These are phyloP conservation scores for Phytopythium vexans DNA, from an alignment of 352 stramenopile genomes.

Conservation along the genomic window DNA sequence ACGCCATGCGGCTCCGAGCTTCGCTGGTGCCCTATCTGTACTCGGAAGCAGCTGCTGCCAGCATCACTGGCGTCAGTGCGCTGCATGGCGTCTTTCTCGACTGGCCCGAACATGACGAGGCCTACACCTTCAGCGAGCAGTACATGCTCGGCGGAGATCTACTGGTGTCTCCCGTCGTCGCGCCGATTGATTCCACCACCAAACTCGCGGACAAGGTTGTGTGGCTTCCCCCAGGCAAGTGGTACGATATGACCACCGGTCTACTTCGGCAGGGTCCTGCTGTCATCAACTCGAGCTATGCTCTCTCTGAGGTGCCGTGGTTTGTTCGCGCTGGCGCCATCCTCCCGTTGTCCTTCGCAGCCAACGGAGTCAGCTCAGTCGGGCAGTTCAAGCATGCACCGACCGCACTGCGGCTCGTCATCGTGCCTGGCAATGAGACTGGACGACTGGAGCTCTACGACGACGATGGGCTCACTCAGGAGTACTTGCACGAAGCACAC, in stretches of 20 bases:
- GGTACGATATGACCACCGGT: constrained; percentile 29
- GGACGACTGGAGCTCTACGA: constrained; percentile 22
- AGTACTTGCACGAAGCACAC: constrained; percentile 14
- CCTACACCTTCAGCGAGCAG: constrained; percentile 28
- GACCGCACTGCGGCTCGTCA: constrained; percentile 13
- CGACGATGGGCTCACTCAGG: constrained; percentile 26
- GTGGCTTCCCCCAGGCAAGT: constrained; percentile 46
- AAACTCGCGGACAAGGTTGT: constrained; percentile 19
- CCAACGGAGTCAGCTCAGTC: constrained; percentile 9
- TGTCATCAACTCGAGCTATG: constrained; percentile 19
- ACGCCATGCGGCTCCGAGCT: constrained; percentile 22
- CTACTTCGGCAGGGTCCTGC: constrained; percentile 16
- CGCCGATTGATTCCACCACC: constrained; percentile 15
- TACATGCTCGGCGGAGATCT: constrained; percentile 44
- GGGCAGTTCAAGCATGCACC: constrained; percentile 14
- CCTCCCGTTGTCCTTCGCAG: constrained; percentile 11
- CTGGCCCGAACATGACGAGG: constrained; percentile 30
- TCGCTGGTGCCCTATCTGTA: constrained; percentile 49
- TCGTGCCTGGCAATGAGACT: constrained; percentile 12
- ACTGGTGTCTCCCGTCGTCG: constrained; percentile 37
- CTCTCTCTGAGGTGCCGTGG: constrained; percentile 23
- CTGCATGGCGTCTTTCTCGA: constrained; percentile 41
- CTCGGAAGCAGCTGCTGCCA: constrained; percentile 17
- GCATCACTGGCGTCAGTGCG: constrained; percentile 25
- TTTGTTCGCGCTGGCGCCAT: constrained; percentile 29